These are phyloP conservation scores for Aphanomyces astaci DNA, from an alignment of 352 stramenopile genomes.

Conservation along the genomic window DNA sequence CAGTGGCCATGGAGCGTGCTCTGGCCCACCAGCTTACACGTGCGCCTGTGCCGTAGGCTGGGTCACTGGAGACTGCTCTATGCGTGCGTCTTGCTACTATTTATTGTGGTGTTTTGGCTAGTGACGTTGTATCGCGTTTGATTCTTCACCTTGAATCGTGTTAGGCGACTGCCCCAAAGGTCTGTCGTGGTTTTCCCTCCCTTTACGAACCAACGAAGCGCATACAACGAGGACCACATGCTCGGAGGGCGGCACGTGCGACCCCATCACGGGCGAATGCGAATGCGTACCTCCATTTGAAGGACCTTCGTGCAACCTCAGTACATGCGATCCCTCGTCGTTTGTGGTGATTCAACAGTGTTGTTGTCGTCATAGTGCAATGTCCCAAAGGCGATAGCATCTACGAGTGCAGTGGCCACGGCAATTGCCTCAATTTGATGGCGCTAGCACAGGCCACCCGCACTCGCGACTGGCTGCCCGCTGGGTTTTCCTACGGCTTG, in stretches of 20 bases:
- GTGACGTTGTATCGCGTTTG: too few species aligned
- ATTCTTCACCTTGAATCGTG: neutral
- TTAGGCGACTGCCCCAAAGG: constrained; percentile 53
- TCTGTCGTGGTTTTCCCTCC: constrained; percentile 50
- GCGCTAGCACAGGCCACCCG: constrained; percentile 53
- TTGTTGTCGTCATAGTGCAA: neutral
- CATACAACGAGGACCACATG: constrained; percentile 48
- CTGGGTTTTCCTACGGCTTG: constrained; percentile 55
- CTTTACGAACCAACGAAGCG: constrained; percentile 36
- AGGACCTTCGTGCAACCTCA: constrained; percentile 45
- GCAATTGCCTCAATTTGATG: constrained; percentile 63
- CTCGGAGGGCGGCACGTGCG: constrained; percentile 55
- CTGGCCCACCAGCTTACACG: constrained; percentile 40
- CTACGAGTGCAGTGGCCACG: constrained; percentile 53
- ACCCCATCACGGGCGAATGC: constrained; percentile 45
- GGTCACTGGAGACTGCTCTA: constrained; percentile 53
- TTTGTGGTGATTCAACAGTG: neutral
- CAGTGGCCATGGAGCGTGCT: constrained; percentile 64
- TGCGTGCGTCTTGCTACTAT: constrained; percentile 38
- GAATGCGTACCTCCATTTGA: constrained; percentile 51
- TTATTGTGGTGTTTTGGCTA: too few species aligned
- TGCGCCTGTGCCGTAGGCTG: constrained; percentile 59
- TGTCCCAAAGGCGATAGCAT: constrained; percentile 44
- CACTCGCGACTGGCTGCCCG: constrained; percentile 40
- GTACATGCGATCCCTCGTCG: constrained; percentile 25